A percentile compares a stretch with the other conserved stretches of the same genome.
These are phyloP conservation scores for Heliamphora exappendiculata DNA, from an alignment of 148 eudicot species.

Conservation along the genomic window DNA sequence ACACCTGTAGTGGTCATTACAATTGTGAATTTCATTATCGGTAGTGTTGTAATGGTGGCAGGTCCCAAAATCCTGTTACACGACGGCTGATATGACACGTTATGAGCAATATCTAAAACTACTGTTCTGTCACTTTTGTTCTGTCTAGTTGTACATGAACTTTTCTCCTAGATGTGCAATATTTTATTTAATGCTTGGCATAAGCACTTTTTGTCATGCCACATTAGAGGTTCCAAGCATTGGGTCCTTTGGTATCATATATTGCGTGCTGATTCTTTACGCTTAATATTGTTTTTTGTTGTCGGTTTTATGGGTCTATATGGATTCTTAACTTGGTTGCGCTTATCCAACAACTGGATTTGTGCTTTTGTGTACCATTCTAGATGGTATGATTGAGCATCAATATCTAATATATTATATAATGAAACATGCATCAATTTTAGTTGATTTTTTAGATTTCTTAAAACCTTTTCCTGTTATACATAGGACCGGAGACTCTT, in stretches of 20 bases:
- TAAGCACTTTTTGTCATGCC: not conserved
- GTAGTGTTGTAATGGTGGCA: too few relatives aligned
- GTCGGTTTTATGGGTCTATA: too few relatives aligned
- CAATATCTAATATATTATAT: not conserved
- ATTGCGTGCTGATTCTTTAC: not conserved
- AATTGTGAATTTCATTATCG: too few relatives aligned
- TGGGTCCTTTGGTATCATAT: not conserved
- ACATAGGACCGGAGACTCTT: slow-evolving; percentile 67
- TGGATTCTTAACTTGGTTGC: not conserved
- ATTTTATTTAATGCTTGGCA: not conserved
- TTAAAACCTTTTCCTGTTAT: not conserved
- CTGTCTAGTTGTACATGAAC: not conserved
- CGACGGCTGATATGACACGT: too few relatives aligned
- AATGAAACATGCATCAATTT: not conserved
- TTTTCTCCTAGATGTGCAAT: too few relatives aligned
- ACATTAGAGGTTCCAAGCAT: not conserved
- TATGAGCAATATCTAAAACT: too few relatives aligned
- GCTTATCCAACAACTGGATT: not conserved
- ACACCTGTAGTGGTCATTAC: too few relatives aligned
- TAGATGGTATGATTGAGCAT: not conserved
- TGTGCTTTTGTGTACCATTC: not conserved
- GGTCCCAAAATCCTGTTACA: too few relatives aligned
- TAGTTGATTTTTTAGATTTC: not conserved
- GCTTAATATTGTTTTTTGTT: too few relatives aligned
- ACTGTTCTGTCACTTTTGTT: too few relatives aligned